Base-by-base conservation (phyloP, 179 eudicot species). In the Silene noctiflora region DNA sequence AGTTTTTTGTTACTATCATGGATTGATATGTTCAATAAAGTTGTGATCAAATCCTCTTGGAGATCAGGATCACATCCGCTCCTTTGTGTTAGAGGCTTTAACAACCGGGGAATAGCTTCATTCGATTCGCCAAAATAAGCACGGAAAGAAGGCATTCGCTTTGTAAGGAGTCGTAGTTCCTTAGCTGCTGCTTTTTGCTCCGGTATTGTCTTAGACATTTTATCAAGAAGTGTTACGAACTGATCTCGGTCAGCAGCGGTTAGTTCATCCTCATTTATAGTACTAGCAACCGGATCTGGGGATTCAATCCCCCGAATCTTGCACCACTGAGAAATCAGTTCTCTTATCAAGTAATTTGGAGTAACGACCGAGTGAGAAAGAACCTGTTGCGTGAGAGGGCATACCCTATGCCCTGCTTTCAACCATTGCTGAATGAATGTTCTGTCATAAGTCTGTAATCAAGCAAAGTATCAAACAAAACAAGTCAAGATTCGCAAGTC, bases 1-100 rank as follows among this genome's bases (percentile, higher is more conserved):
- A 88, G 83, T 84, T 92, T 92, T 89, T 94, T 94, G 80, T 94
- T 94, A 61, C 82, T 90, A 55, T 94, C 98, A 63, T 88, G 96
- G 68, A 94, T 94, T 0, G 98, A 94, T 20, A 92, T 81, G 80
- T 92, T 94, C 83, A 94, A 72, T 35, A 94, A 39, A 8, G 96
- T 90, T 0, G 97, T 90, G 79, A 94, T 83, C 51, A 94, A 19
- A 75, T 94, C 96, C 78, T 94, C 98, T 61, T 88, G 96, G 46
- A 94, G 94, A 77, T 79, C 86, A 1, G 81, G 89, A 59, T 87
- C 83, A 35, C 71, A 63, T 16, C 75, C 81, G 71, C 79, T 71
- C 68, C 73, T 79, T 24, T 76, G 83, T 0, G 87, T 83, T 3
- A 94, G 78, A 10, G 97, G 97, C 42, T 73, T 77, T 17, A 92